Conservation (phyloP, 441 rosid species). For the Rhodomyrtus psidioides region DNA sequence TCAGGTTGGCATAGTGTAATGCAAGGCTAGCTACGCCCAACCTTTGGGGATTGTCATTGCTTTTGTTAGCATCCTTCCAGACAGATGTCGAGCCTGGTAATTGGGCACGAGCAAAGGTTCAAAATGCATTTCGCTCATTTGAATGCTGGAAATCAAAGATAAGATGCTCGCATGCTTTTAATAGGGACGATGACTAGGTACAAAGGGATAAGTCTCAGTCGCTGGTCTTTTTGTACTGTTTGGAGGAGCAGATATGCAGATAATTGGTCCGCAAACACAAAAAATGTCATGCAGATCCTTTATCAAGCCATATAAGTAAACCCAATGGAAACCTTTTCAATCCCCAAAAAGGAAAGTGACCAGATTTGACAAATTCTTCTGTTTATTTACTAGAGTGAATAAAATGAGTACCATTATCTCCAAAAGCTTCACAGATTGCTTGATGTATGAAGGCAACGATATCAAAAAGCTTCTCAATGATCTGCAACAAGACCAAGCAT, state of each 20-base stretch:
- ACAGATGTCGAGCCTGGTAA: constrained; percentile 24
- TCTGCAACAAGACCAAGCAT: constrained; percentile 31
- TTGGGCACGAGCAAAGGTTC: constrained; percentile 1
- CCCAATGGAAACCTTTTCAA: neutral
- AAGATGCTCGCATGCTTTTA: neutral
- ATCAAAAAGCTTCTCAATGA: constrained; percentile 77
- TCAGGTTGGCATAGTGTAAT: constrained; percentile 83
- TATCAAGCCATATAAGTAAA: neutral
- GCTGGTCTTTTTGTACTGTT: neutral
- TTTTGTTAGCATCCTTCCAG: constrained; percentile 12
- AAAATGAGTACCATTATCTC: constrained; percentile 35
- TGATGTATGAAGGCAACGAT: constrained; percentile 63
- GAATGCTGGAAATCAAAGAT: neutral
- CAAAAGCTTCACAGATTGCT: constrained; percentile 74
- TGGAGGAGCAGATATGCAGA: neutral
- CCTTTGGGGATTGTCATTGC: constrained; percentile 25
- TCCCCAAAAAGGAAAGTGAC: neutral
- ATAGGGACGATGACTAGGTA: neutral
- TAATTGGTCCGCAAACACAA: neutral
- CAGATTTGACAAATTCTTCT: neutral
- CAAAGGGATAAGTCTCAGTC: neutral
- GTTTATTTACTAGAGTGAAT: neutral
- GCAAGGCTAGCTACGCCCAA: constrained; percentile 89
- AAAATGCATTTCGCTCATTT: neutral
- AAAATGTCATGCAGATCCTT: neutral